Evolutionary conservation across 2,329 filamentous ascomycete genomes (phyloP), one percentile per base, ranked within the genome.

Genomic region (Shiraia bambusicola): DNA sequence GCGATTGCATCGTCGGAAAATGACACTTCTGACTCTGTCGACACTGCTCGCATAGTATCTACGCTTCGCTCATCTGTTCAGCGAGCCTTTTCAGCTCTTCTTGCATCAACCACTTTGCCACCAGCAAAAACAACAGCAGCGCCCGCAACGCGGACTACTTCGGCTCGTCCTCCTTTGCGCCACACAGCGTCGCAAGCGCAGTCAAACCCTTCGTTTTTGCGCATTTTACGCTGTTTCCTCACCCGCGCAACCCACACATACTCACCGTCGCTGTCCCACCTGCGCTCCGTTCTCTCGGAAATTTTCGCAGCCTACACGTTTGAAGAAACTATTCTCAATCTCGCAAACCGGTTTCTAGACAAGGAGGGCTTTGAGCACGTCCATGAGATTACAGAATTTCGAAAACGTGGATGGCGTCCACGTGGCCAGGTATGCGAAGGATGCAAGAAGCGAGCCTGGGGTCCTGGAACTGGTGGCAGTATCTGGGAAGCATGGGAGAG

Each of bases 261-360:
- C 17, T 94, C 90, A 0, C 91, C 93, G 0, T 94, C 87, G 10
- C 76, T 98, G 2, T 85, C 88, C 1, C 90, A 97, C 63, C 78
- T 98, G 3, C 86, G 93, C 31, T 81, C 81, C 6, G 91, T 97
- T 1, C 79, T 98, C 2, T 76, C 82, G 1, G 93, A 91, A 10
- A 92, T 98, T 40, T 97, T 98, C 70, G 84, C 92, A 0, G 92
- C 93, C 0, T 98, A 98, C 65, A 86, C 90, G 0, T 96, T 97
- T 64, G 93, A 98, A 67, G 88, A 92, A 65, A 91, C 87, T 0
- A 87, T 98, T 12, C 78, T 98, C 14, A 78, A 80, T 2, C 80
- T 98, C 3, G 89, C 93, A 1, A 95, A 92, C 64, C 80, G 86
- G 3, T 82, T 98, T 41, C 76, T 98, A 0, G 91, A 95, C 49